phyloP scores from a whole-genome alignment of 2,329 filamentous ascomycete species.

The Ophiostoma sp. region DNA sequence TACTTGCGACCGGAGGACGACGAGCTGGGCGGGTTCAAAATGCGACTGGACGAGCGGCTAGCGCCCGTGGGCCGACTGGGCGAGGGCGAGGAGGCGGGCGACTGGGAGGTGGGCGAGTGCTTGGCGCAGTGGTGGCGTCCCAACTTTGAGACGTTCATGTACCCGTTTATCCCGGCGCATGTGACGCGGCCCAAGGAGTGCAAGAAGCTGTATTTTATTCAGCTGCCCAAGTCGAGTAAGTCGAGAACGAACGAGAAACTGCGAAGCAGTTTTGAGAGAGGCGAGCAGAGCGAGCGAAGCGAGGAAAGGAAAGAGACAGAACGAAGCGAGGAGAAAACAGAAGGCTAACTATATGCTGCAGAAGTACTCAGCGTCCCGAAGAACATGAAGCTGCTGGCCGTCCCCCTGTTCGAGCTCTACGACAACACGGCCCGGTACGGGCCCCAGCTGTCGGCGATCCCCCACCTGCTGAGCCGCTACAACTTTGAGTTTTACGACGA shows the following conservation, averaged over 20 bases:
- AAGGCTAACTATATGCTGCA: slow-evolving; percentile 41
- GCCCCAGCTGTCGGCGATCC: slow-evolving; percentile 93
- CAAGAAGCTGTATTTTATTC: slow-evolving; percentile 98
- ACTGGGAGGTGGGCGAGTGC: slow-evolving; percentile 94
- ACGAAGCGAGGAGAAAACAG: background rate
- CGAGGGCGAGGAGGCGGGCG: slow-evolving; percentile 77
- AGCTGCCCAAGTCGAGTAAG: slow-evolving; percentile 86
- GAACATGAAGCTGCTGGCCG: slow-evolving; percentile 98
- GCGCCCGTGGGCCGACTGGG: slow-evolving; percentile 86
- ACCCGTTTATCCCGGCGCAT: slow-evolving; percentile 94
- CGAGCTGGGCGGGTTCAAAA: slow-evolving; percentile 93
- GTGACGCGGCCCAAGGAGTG: slow-evolving; percentile 97
- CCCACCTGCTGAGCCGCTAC: slow-evolving; percentile 89
- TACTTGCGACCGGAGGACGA: slow-evolving; percentile 88
- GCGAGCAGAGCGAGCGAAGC: background rate
- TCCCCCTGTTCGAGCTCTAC: slow-evolving; percentile 96
- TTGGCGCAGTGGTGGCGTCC: slow-evolving; percentile 98
- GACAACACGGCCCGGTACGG: slow-evolving; percentile 95
- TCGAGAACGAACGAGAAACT: background rate
- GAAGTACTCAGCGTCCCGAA: slow-evolving; percentile 96
- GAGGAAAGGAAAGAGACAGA: background rate
- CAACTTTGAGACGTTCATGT: slow-evolving; percentile 99
- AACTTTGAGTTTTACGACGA: slow-evolving; percentile 98
- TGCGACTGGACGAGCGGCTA: slow-evolving; percentile 85
- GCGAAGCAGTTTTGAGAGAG: background rate